Percentiles rank a stretch among this genome's conserved stretches.
phyloP scores from a whole-genome alignment of 768 basidiomycete species.

The Leccinum arenicola region DNA sequence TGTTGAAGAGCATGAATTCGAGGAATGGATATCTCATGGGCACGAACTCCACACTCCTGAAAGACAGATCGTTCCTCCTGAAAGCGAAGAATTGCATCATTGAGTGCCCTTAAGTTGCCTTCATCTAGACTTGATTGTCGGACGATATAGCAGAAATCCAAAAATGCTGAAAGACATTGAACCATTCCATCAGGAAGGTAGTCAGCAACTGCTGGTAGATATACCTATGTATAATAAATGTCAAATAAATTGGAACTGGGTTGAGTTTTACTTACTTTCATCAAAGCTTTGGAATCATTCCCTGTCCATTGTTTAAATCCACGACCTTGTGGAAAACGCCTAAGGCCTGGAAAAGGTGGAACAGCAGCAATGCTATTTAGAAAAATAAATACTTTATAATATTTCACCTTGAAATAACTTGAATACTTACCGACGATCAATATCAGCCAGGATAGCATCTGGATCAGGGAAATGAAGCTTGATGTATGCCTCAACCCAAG shows the following conservation, averaged over 20 bases:
- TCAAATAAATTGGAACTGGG: too few relatives aligned
- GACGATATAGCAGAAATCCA: neutral
- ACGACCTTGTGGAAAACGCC: neutral
- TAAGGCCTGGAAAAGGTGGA: neutral
- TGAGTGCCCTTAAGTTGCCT: too few relatives aligned
- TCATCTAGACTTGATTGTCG: neutral
- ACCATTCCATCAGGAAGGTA: neutral
- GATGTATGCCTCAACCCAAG: neutral
- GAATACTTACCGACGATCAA: neutral
- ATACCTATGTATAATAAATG: neutral
- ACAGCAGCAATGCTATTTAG: neutral
- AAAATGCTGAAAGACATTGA: neutral
- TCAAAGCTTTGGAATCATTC: neutral
- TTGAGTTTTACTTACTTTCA: neutral
- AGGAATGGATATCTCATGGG: neutral
- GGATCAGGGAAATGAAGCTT: neutral
- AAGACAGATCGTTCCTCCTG: neutral
- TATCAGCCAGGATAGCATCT: neutral
- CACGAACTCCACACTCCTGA: neutral
- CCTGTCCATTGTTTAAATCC: neutral
- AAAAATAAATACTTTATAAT: neutral
- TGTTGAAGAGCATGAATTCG: neutral
- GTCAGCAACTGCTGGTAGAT: neutral
- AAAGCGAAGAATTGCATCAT: neutral
- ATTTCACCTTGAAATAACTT: neutral